These are phyloP conservation scores for Chaetomium strumarium DNA, from an alignment of 2,329 filamentous ascomycete genomes.

Conservation along the genomic window DNA sequence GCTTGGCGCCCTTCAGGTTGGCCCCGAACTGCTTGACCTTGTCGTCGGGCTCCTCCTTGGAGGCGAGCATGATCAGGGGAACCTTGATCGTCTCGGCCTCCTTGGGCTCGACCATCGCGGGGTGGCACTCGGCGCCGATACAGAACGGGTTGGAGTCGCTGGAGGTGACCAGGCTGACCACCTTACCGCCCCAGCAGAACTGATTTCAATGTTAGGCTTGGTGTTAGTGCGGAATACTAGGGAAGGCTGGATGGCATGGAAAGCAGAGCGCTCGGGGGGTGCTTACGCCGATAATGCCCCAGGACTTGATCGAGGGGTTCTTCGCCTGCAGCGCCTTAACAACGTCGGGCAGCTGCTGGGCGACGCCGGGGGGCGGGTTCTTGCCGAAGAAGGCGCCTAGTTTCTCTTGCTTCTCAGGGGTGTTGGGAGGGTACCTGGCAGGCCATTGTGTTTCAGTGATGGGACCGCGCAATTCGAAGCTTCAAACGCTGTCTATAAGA, in stretches of 20 bases:
- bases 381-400: slow-evolving; percentile 54
- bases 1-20: slow-evolving; percentile 46
- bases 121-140: slow-evolving; percentile 48
- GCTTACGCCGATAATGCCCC: slow-evolving; percentile 56
- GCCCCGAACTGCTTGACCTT: slow-evolving; percentile 51
- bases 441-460: slow-evolving; percentile 21
- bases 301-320: slow-evolving; percentile 50
- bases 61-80: slow-evolving; percentile 58
- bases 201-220: not conserved
- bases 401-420: slow-evolving; percentile 55
- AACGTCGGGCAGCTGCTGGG: slow-evolving; percentile 47
- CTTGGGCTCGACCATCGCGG: slow-evolving; percentile 57
- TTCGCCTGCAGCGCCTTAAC: slow-evolving; percentile 47
- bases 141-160: slow-evolving; percentile 50
- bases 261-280: not conserved
- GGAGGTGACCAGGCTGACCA: slow-evolving; percentile 48
- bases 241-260: not conserved
- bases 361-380: slow-evolving; percentile 42
- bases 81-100: slow-evolving; percentile 57
- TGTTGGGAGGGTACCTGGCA: slow-evolving; percentile 57
- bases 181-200: slow-evolving; percentile 69
- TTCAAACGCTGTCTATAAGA: not conserved
- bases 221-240: not conserved
- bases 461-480: not conserved
- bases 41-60: slow-evolving; percentile 55